Conservation (phyloP, 257 asterid genomes). For the Forsythia viridissima region DNA sequence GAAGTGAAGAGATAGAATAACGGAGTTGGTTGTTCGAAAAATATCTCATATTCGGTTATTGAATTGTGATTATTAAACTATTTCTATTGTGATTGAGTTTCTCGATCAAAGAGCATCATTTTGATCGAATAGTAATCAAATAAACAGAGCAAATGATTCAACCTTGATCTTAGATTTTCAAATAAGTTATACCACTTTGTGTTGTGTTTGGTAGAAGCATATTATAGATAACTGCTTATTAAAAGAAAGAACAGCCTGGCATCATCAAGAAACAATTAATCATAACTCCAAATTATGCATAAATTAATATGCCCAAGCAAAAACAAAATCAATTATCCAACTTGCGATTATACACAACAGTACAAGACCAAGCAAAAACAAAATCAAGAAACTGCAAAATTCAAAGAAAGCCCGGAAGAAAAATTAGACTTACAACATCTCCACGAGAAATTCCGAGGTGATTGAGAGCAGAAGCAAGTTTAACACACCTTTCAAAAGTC, state of each 20-base stretch:
- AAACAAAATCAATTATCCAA: not conserved
- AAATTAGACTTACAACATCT: constrained; percentile 29
- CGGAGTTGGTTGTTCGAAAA: no score
- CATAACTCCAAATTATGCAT: not conserved
- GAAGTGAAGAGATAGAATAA: no score
- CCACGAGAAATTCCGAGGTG: constrained; percentile 33
- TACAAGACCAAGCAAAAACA: not conserved
- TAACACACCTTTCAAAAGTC: constrained; percentile 3
- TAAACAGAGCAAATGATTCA: no score
- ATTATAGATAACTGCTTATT: no score
- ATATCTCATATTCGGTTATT: no score
- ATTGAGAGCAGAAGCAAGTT: constrained; percentile 38
- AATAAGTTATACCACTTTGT: no score
- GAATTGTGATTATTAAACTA: no score
- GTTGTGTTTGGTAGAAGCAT: no score
- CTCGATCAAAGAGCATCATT: no score
- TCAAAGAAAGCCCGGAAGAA: not conserved
- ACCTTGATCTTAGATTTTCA: no score
- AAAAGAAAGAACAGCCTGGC: not conserved
- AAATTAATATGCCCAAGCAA: not conserved
- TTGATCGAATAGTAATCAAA: no score
- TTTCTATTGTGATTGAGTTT: no score
- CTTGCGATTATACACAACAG: not conserved
- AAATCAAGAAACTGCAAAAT: not conserved
- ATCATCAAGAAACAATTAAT: not conserved